Evolutionary conservation across 768 basidiomycete genomes (phyloP).

Genomic region (Cubamyces sp.): DNA sequence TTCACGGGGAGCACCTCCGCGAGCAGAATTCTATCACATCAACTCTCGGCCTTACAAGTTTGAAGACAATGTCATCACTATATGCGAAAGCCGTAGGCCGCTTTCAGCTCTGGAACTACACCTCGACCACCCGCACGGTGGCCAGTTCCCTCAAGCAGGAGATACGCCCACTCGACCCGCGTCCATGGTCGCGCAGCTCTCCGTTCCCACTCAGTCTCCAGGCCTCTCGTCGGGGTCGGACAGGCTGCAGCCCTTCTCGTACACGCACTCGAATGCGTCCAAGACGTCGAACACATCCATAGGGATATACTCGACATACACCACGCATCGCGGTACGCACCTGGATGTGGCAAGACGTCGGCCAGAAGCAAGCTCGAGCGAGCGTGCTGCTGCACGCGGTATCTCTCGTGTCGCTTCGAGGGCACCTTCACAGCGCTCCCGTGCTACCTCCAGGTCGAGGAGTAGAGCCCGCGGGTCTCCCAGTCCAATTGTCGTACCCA

Average conservation of each 20-base stretch:
- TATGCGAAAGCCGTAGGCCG: conserved; percentile 24
- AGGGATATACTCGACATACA: conserved; percentile 4
- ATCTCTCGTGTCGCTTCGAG: conserved; percentile 19
- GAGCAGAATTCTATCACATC: neutral
- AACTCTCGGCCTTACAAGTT: neutral
- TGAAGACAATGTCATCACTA: neutral
- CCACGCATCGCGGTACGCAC: conserved; percentile 1
- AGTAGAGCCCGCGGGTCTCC: conserved; percentile 2
- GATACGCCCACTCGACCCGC: conserved; percentile 19
- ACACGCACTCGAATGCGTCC: conserved; percentile 14
- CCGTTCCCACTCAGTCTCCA: conserved; percentile 15
- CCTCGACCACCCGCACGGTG: neutral
- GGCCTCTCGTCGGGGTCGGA: neutral
- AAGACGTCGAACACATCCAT: conserved; percentile 13
- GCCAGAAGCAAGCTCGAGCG: conserved; percentile 15
- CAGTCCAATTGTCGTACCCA: neutral
- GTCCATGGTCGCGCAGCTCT: conserved; percentile 12
- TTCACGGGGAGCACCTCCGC: neutral
- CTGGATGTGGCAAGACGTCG: neutral
- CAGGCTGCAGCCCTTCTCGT: conserved; percentile 8
- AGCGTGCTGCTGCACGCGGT: conserved; percentile 20
- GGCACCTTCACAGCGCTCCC: conserved; percentile 7
- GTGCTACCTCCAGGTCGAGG: conserved; percentile 17
- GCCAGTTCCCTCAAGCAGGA: conserved; percentile 14
- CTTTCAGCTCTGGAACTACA: conserved; percentile 20